Percentiles rank a stretch among this genome's conserved stretches.
phyloP scores from a whole-genome alignment of 495 filamentous ascomycete genomes.

The Xylaria flabelliformis region DNA sequence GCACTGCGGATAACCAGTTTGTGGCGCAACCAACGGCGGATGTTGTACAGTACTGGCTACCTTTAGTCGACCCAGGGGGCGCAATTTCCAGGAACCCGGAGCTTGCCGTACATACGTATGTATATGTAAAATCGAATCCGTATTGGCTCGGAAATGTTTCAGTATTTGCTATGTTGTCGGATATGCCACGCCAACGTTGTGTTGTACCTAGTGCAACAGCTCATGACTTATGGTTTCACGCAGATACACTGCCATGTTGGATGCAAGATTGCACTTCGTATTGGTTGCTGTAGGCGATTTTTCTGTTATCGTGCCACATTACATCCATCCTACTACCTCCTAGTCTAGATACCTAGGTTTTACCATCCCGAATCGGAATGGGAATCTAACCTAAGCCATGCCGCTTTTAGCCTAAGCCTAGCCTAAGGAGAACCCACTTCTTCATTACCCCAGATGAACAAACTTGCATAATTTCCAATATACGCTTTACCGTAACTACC shows the following conservation, averaged over 20 bases:
- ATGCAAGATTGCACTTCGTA: neutral
- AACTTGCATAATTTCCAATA: too few relatives aligned
- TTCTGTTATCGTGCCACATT: slow-evolving; percentile 3
- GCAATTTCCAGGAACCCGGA: neutral
- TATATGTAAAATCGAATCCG: neutral
- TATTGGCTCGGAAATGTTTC: neutral
- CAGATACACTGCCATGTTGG: neutral
- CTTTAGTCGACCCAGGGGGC: neutral
- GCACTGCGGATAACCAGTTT: neutral
- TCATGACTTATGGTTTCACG: slow-evolving; percentile 16
- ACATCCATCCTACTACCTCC: neutral
- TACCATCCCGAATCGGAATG: too few relatives aligned
- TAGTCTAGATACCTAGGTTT: too few relatives aligned
- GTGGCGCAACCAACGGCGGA: slow-evolving; percentile 6
- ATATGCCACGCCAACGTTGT: slow-evolving; percentile 10
- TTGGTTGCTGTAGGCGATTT: neutral
- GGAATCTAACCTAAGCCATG: too few relatives aligned
- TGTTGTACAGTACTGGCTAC: neutral
- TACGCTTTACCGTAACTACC: too few relatives aligned
- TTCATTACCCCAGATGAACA: too few relatives aligned
- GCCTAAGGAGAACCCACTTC: too few relatives aligned
- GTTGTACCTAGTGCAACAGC: slow-evolving; percentile 2
- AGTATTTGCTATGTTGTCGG: neutral
- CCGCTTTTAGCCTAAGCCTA: too few relatives aligned
- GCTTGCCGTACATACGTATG: neutral